phyloP scores from a whole-genome alignment of 371 early-diverging fungal species.

The Mortierella sp. region DNA sequence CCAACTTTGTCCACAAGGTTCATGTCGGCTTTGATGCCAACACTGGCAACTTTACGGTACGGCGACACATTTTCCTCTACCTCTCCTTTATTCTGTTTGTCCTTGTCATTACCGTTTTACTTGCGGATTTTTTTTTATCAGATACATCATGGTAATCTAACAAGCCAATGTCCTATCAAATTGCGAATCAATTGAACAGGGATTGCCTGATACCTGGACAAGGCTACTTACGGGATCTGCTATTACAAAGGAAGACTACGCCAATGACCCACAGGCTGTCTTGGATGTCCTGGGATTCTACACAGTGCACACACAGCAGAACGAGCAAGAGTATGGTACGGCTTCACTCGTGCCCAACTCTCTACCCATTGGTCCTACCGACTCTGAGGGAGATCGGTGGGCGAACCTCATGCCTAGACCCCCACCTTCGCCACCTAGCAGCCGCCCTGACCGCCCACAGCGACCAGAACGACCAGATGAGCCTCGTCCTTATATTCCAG shows the following conservation, averaged over 20 bases:
- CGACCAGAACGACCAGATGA: conserved; percentile 40
- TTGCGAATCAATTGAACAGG: conserved; percentile 56
- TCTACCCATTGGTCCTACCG: conserved; percentile 25
- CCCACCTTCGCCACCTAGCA: conserved; percentile 32
- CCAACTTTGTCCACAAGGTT: conserved; percentile 93
- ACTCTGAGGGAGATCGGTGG: conserved; percentile 46
- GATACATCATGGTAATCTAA: too few relatives aligned
- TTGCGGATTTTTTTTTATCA: too few relatives aligned
- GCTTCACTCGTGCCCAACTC: conserved; percentile 21
- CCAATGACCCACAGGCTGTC: conserved; percentile 96
- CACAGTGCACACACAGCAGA: conserved; percentile 78
- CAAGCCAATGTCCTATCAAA: too few relatives aligned
- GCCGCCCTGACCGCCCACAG: conserved; percentile 41
- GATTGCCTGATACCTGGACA: conserved; percentile 95
- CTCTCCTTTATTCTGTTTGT: neutral
- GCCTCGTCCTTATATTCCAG: conserved; percentile 42
- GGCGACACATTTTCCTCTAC: neutral
- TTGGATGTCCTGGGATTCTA: conserved; percentile 97
- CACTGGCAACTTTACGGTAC: conserved; percentile 81
- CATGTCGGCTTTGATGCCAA: conserved; percentile 96
- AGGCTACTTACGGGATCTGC: conserved; percentile 87
- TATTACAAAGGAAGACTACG: conserved; percentile 95
- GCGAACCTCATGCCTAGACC: conserved; percentile 43
- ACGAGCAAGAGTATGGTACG: conserved; percentile 61
- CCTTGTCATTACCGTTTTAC: too few relatives aligned